These are phyloP conservation scores for Hura crepitans DNA, from an alignment of 441 rosid genomes.

Conservation along the genomic window DNA sequence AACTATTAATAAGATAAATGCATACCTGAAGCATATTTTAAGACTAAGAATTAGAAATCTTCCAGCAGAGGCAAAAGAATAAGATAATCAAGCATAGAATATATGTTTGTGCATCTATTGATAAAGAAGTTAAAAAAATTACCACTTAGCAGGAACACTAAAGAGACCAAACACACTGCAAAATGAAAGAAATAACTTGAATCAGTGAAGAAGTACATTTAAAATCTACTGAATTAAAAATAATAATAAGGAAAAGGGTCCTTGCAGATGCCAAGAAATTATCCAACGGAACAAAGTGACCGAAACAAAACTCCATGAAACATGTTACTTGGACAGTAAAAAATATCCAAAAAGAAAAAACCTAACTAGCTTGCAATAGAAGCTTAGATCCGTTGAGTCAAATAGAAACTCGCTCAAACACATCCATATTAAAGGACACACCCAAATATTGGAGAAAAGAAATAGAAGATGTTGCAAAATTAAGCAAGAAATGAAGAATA, in stretches of 20 bases:
- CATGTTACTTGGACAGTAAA: not conserved
- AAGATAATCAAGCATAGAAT: conserved; percentile 1
- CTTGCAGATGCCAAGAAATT: not conserved
- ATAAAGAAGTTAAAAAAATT: conserved; percentile 29
- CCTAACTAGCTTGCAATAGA: not conserved
- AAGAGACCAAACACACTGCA: conserved; percentile 96
- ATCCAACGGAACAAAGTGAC: not conserved
- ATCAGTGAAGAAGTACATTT: conserved; percentile 6
- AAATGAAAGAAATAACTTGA: conserved; percentile 25
- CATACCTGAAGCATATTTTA: conserved; percentile 57
- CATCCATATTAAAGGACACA: conserved; percentile 5
- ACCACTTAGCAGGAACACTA: conserved; percentile 89
- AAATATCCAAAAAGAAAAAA: not conserved
- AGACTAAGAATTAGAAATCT: conserved; percentile 19
- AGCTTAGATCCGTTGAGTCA: not conserved
- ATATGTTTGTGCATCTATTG: not conserved
- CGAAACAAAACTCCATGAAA: not conserved
- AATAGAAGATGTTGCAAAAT: not conserved
- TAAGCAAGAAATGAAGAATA: conserved; percentile 1
- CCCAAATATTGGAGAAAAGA: not conserved
- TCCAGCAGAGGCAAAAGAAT: conserved; percentile 16
- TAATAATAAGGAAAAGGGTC: not conserved
- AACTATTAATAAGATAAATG: conserved; percentile 62
- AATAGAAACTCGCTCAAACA: not conserved
- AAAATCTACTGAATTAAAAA: not conserved